A percentile compares a stretch with the other conserved stretches of the same genome.
phyloP scores from a whole-genome alignment of 2,329 filamentous ascomycete genomes.

The Aspergillus sp. region DNA sequence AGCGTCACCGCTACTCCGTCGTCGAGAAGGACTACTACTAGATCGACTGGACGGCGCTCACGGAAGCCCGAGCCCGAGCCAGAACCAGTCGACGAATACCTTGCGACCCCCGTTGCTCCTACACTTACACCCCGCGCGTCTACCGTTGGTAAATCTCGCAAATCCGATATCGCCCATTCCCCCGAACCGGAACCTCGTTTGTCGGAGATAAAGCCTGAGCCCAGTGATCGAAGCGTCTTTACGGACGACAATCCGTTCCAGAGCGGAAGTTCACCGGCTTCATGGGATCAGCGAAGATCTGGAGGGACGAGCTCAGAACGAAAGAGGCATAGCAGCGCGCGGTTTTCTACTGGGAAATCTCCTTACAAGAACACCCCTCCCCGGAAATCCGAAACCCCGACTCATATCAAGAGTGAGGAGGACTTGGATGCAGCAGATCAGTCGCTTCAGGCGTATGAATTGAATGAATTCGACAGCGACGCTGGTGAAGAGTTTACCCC shows the following conservation, averaged over 20 bases:
- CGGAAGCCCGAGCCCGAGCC: conserved; percentile 28
- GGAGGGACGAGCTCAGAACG: conserved; percentile 15
- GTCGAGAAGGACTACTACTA: conserved; percentile 32
- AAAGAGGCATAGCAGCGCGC: conserved; percentile 53
- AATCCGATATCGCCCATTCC: conserved; percentile 35
- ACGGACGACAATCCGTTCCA: conserved; percentile 92
- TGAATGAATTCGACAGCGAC: conserved; percentile 55
- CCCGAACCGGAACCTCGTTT: conserved; percentile 38
- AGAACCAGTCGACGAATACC: conserved; percentile 31
- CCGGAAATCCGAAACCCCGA: conserved; percentile 33
- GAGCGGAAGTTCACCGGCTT: conserved; percentile 66
- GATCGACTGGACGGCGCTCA: conserved; percentile 35
- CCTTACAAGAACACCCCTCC: conserved; percentile 26
- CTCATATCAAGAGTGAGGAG: conserved; percentile 50
- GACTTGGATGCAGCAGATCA: conserved; percentile 55
- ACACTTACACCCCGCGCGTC: conserved; percentile 39
- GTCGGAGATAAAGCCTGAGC: conserved; percentile 45
- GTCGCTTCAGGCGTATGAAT: conserved; percentile 45
- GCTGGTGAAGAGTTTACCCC: conserved; percentile 91
- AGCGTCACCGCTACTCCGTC: conserved; percentile 27
- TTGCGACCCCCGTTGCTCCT: conserved; percentile 39
- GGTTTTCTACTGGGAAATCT: conserved; percentile 37
- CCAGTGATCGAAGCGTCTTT: conserved; percentile 65
- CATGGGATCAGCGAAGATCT: conserved; percentile 48
- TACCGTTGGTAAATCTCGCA: conserved; percentile 52